Evolutionary conservation across 2,329 filamentous ascomycete species (phyloP).

Genomic region (Trichoderma oligosporum): DNA sequence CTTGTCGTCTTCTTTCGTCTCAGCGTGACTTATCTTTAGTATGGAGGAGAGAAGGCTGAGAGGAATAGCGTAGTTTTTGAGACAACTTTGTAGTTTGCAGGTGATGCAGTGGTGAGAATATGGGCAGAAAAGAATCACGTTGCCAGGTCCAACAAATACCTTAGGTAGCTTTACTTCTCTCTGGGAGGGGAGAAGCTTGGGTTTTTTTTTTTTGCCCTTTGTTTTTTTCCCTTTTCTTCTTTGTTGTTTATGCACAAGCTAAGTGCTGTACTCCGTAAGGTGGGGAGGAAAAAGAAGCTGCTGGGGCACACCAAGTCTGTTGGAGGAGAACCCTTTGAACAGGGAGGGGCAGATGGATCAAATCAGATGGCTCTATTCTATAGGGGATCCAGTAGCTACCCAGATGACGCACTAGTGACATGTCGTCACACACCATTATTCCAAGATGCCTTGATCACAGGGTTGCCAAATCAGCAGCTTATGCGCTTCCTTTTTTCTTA

Average conservation of each 20-base stretch:
- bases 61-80: background rate
- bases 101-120: conserved; percentile 10
- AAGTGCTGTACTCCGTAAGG: background rate
- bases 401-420: conserved; percentile 20
- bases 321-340: background rate
- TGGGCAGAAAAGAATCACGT: conserved; percentile 9
- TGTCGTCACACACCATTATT: conserved; percentile 8
- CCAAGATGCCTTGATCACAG: conserved; percentile 11
- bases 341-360: conserved; percentile 4
- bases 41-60: background rate
- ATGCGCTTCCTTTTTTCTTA: too few species aligned
- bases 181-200: background rate
- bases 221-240: background rate
- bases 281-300: conserved; percentile 4
- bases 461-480: conserved; percentile 4
- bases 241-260: background rate
- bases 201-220: background rate
- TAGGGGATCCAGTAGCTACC: background rate
- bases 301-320: background rate
- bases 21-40: background rate
- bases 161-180: background rate
- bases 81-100: conserved; percentile 6
- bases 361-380: background rate
- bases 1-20: conserved; percentile 23
- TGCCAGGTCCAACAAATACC: background rate